Percentiles rank a stretch among this genome's conserved stretches.
Evolutionary conservation across 257 asterid genomes (phyloP).

Genomic region (Thymus quinquecostatus): DNA sequence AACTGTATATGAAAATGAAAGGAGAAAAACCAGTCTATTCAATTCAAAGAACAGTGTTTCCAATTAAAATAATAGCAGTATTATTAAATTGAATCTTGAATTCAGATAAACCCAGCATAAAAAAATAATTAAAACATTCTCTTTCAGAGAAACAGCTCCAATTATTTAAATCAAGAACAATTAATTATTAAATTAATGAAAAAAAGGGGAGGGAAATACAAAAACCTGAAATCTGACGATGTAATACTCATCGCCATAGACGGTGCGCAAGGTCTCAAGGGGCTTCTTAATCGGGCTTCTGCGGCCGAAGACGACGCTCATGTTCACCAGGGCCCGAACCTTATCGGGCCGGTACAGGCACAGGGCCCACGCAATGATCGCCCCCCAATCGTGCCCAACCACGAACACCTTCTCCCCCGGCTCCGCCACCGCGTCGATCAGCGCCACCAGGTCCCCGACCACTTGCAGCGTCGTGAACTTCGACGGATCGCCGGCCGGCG

Average conservation of each 20-base stretch:
- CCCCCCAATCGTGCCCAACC: constrained; percentile 94
- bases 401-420: constrained; percentile 60
- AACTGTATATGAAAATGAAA: too few relatives aligned
- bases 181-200: too few relatives aligned
- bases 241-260: constrained; percentile 75
- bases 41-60: too few relatives aligned
- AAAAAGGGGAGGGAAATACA: too few relatives aligned
- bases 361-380: constrained; percentile 68
- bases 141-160: too few relatives aligned
- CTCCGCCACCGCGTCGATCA: constrained; percentile 48
- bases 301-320: constrained; percentile 65
- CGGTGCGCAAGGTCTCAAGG: constrained; percentile 40
- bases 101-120: too few relatives aligned
- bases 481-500: constrained; percentile 42
- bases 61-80: too few relatives aligned
- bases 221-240: constrained; percentile 73
- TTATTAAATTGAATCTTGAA: too few relatives aligned
- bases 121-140: too few relatives aligned
- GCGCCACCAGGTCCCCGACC: constrained; percentile 64
- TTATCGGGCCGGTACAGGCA: constrained; percentile 74
- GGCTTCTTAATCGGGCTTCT: constrained; percentile 61
- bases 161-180: too few relatives aligned
- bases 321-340: constrained; percentile 65
- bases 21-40: too few relatives aligned
- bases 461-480: constrained; percentile 62